Percentiles rank a stretch among this genome's conserved stretches.
Evolutionary conservation across 106 monocot species (phyloP).

Genomic region (Acorus calamus): DNA sequence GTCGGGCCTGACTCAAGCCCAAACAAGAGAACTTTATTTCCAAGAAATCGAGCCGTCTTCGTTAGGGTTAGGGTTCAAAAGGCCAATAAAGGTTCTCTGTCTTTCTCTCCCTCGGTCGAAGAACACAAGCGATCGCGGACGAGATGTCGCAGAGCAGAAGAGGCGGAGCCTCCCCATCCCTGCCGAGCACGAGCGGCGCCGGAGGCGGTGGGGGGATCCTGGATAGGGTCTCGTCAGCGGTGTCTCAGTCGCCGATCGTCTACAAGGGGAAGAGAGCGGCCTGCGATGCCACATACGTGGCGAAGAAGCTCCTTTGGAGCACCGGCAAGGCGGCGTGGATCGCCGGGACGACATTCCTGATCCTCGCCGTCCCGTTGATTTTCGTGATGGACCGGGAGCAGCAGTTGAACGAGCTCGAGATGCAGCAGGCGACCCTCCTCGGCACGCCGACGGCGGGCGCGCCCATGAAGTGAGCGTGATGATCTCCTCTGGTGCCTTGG

Average conservation of each 20-base stretch:
- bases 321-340: slow-evolving; percentile 81
- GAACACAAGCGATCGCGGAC: too few relatives aligned
- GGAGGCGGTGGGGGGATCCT: slow-evolving; percentile 24
- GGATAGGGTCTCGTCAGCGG: slow-evolving; percentile 23
- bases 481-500: too few relatives aligned
- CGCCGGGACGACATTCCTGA: slow-evolving; percentile 73
- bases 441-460: slow-evolving; percentile 33
- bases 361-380: slow-evolving; percentile 73
- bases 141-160: too few relatives aligned
- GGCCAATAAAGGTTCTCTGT: too few relatives aligned
- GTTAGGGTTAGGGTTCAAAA: too few relatives aligned
- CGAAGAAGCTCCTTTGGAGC: slow-evolving; percentile 61
- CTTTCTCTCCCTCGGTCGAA: too few relatives aligned
- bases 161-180: neutral
- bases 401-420: slow-evolving; percentile 62
- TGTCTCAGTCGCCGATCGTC: slow-evolving; percentile 46
- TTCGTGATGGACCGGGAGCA: slow-evolving; percentile 82
- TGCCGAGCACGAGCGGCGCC: slow-evolving; percentile 6
- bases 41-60: too few relatives aligned
- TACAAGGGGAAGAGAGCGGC: slow-evolving; percentile 39
- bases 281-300: slow-evolving; percentile 33
- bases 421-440: slow-evolving; percentile 72
- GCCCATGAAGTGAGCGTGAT: neutral
- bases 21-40: too few relatives aligned
- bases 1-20: too few relatives aligned